Evolutionary conservation across 305 asterid genomes (phyloP).

Genomic region (Fraxinus angustifolia): DNA sequence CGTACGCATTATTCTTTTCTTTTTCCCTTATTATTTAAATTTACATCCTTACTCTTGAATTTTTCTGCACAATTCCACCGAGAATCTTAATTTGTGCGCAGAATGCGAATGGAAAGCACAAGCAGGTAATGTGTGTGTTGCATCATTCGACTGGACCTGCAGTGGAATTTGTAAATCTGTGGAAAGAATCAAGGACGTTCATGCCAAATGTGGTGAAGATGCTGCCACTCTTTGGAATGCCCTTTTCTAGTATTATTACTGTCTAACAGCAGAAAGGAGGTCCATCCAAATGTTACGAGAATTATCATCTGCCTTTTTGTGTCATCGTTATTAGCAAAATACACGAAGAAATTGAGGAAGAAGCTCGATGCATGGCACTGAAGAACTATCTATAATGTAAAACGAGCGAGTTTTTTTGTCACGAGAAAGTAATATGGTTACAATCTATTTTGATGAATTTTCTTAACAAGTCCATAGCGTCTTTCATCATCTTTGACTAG

Average conservation of each 20-base stretch:
- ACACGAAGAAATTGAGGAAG: not conserved
- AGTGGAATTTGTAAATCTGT: slow-evolving; percentile 65
- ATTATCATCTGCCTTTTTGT: not conserved
- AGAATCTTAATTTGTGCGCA: slow-evolving; percentile 20
- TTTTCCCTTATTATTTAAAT: not conserved
- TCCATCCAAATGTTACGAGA: not conserved
- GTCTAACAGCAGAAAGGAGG: not conserved
- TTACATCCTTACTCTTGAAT: not conserved
- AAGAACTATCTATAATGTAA: not conserved
- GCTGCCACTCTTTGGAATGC: slow-evolving; percentile 47
- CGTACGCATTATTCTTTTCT: slow-evolving; percentile 15
- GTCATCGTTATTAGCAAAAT: not conserved
- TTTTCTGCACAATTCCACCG: not conserved
- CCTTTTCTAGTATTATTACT: slow-evolving; percentile 25
- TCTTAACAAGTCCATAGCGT: not conserved
- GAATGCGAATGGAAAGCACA: slow-evolving; percentile 52
- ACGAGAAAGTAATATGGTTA: not conserved
- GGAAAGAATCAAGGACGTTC: slow-evolving; percentile 50
- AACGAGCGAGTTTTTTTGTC: not conserved
- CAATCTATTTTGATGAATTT: not conserved
- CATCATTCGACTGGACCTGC: slow-evolving; percentile 65
- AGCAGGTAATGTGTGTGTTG: slow-evolving; percentile 51
- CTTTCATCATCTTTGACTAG: not conserved
- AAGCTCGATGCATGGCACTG: not conserved
- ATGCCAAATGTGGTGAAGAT: slow-evolving; percentile 50